These are phyloP conservation scores for Pterocarpus macrocarpus DNA, from an alignment of 306 rosid species.

Conservation along the genomic window DNA sequence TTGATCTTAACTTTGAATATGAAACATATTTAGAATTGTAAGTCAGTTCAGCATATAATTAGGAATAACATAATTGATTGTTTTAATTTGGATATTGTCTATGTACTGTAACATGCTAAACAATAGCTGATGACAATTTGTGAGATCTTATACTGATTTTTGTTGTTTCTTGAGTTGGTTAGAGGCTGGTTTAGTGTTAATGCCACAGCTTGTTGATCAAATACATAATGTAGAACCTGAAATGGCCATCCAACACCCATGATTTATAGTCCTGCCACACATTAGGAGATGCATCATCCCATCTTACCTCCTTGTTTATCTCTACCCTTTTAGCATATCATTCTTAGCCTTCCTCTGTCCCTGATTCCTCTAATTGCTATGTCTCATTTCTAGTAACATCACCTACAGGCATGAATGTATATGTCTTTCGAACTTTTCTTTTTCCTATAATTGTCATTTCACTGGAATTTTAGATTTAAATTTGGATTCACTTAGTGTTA, in stretches of 20 bases:
- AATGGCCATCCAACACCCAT: not conserved
- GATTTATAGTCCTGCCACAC: constrained; percentile 19
- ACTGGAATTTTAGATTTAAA: not conserved
- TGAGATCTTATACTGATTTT: not conserved
- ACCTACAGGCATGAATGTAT: not conserved
- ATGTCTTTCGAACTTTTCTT: not conserved
- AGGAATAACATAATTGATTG: not conserved
- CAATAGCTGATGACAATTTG: constrained; percentile 8
- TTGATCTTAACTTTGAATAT: constrained; percentile 12
- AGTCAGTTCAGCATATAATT: constrained; percentile 6
- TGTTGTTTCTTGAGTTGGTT: constrained; percentile 26
- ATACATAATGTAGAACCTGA: constrained; percentile 16
- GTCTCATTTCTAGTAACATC: constrained; percentile 16
- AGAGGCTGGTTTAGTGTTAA: constrained; percentile 15
- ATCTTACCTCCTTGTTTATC: constrained; percentile 19
- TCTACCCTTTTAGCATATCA: constrained; percentile 18
- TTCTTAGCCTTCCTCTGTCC: constrained; percentile 23
- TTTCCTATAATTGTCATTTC: not conserved
- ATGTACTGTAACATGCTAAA: constrained; percentile 8
- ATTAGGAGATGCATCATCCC: constrained; percentile 22
- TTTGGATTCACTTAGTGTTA: not conserved
- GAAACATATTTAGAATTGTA: constrained; percentile 6
- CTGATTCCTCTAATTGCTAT: not conserved
- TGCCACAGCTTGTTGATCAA: constrained; percentile 10
- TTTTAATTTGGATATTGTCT: not conserved